These are phyloP conservation scores for Jackrogersella multiformis DNA, from an alignment of 495 filamentous ascomycete genomes.

Conservation along the genomic window DNA sequence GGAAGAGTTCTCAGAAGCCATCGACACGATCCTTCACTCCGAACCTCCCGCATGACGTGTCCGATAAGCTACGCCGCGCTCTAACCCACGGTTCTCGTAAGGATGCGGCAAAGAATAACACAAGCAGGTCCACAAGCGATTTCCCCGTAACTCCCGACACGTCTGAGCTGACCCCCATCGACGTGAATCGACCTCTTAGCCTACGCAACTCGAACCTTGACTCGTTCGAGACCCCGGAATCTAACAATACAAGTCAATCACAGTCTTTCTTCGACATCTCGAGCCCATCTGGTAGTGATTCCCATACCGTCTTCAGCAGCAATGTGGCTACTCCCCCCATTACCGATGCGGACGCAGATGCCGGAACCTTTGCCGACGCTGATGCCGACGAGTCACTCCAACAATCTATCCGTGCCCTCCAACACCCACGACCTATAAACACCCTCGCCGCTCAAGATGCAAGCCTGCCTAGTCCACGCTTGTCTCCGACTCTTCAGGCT, in stretches of 20 bases:
- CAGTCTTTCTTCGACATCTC: conserved; percentile 57
- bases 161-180: conserved; percentile 47
- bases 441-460: conserved; percentile 79
- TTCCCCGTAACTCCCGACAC: conserved; percentile 61
- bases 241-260: conserved; percentile 54
- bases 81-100: conserved; percentile 44
- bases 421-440: conserved; percentile 63
- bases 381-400: conserved; percentile 57
- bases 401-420: conserved; percentile 48
- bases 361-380: conserved; percentile 59
- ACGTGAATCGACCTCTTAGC: conserved; percentile 45
- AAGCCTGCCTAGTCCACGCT: conserved; percentile 91
- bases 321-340: conserved; percentile 67
- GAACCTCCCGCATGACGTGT: conserved; percentile 36
- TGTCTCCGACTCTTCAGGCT: conserved; percentile 89
- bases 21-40: conserved; percentile 36
- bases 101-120: conserved; percentile 37
- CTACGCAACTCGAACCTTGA: conserved; percentile 48
- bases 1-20: conserved; percentile 44
- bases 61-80: conserved; percentile 54
- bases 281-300: conserved; percentile 57
- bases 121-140: conserved; percentile 35
- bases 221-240: conserved; percentile 48
- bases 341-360: conserved; percentile 63
- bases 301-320: conserved; percentile 58